Conservation (phyloP, 768 basidiomycete genomes). For the Hypholoma sublateritium region DNA sequence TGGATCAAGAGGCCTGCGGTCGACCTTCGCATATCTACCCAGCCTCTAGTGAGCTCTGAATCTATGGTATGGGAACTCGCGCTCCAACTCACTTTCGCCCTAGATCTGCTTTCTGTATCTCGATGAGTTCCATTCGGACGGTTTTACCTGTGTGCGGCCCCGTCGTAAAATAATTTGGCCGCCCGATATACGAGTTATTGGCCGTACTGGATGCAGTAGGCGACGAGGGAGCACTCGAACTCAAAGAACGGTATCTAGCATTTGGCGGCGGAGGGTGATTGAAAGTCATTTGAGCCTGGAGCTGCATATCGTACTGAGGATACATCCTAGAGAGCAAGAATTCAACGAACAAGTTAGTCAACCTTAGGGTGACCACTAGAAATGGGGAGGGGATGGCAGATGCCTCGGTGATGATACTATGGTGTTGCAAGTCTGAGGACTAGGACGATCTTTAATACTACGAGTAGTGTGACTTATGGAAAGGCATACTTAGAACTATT, state of each 20-base stretch:
- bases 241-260: background rate
- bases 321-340: background rate
- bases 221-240: background rate
- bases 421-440: background rate
- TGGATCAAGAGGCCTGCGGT: slow-evolving; percentile 65
- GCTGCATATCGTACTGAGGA: background rate
- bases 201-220: background rate
- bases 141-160: slow-evolving; percentile 64
- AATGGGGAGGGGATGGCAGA: background rate
- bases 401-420: background rate
- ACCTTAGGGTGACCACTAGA: background rate
- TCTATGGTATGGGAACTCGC: slow-evolving; percentile 7
- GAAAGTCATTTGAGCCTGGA: background rate
- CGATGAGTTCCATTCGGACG: slow-evolving; percentile 53
- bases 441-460: background rate
- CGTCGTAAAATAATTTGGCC: slow-evolving; percentile 51
- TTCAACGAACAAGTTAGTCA: no score
- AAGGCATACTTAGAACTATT: slow-evolving; percentile 1
- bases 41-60: slow-evolving; percentile 2
- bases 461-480: background rate
- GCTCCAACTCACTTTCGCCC: slow-evolving; percentile 58
- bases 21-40: slow-evolving; percentile 57
- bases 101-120: slow-evolving; percentile 64
- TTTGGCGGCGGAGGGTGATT: background rate
- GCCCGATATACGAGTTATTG: slow-evolving; percentile 32